These are phyloP conservation scores for Pseudocercospora crystallina DNA, from an alignment of 2,329 filamentous ascomycete species.

Conservation along the genomic window DNA sequence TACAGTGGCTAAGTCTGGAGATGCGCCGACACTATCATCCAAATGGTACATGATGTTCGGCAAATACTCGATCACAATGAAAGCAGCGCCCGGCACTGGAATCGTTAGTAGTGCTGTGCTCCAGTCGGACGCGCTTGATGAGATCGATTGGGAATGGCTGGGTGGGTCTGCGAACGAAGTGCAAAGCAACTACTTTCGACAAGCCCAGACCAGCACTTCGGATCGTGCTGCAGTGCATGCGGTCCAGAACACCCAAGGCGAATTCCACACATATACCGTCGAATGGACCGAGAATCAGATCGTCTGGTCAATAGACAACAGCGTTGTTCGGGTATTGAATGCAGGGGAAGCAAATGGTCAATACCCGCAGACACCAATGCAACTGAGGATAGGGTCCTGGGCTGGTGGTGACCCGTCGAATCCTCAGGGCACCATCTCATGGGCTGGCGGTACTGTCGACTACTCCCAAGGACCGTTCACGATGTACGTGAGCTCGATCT, in stretches of 20 bases:
- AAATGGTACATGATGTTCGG: slow-evolving; percentile 99
- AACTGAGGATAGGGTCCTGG: slow-evolving; percentile 89
- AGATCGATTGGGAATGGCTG: slow-evolving; percentile 97
- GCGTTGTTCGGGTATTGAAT: slow-evolving; percentile 72
- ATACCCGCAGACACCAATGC: slow-evolving; percentile 95
- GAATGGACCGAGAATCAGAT: slow-evolving; percentile 88
- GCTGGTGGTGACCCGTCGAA: slow-evolving; percentile 84
- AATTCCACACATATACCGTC: slow-evolving; percentile 82
- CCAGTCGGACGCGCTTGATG: slow-evolving; percentile 87
- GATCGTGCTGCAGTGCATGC: slow-evolving; percentile 82
- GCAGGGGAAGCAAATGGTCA: slow-evolving; percentile 69
- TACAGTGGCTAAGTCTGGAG: slow-evolving; percentile 73
- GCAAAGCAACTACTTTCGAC: slow-evolving; percentile 97
- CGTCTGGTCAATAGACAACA: slow-evolving; percentile 80
- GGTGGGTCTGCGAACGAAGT: slow-evolving; percentile 73
- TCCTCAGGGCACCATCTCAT: slow-evolving; percentile 76
- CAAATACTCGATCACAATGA: slow-evolving; percentile 79
- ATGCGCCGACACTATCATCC: slow-evolving; percentile 81
- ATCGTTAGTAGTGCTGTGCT: slow-evolving; percentile 93
- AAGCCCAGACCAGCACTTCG: slow-evolving; percentile 81
- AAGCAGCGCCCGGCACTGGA: slow-evolving; percentile 81
- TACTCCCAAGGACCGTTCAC: slow-evolving; percentile 80
- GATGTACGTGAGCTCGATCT: slow-evolving; percentile 77
- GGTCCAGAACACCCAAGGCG: slow-evolving; percentile 65
- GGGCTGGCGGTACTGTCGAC: slow-evolving; percentile 84